Conservation (phyloP, 2,329 filamentous ascomycete genomes). For the Aspergillus ustus region DNA sequence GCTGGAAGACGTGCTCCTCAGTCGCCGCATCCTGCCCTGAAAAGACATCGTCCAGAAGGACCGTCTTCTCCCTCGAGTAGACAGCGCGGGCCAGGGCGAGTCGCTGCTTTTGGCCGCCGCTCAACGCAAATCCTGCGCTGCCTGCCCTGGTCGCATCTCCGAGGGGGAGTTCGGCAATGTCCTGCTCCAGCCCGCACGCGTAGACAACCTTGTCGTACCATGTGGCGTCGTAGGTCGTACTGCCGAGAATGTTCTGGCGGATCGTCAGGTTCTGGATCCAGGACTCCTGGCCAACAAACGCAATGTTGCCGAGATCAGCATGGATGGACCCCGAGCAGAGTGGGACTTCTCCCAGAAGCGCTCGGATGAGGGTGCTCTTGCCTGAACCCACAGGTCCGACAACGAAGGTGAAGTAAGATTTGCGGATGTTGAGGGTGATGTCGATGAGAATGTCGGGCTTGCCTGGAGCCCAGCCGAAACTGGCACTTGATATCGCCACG, state of each 20-base stretch:
- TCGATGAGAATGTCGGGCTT: conserved; percentile 30
- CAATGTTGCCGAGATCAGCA: background rate
- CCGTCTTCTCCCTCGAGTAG: background rate
- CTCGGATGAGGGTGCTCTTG: conserved; percentile 22
- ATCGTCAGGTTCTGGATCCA: conserved; percentile 24
- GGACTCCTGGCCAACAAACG: conserved; percentile 22
- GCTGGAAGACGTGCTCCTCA: background rate
- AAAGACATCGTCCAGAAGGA: conserved; percentile 1
- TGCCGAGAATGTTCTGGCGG: conserved; percentile 29
- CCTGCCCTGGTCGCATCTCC: conserved; percentile 31
- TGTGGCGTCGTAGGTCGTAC: conserved; percentile 17
- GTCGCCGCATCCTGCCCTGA: background rate
- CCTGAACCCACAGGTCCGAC: conserved; percentile 34
- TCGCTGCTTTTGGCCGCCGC: conserved; percentile 35
- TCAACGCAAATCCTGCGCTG: conserved; percentile 28
- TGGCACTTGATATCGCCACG: background rate
- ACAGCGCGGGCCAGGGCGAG: background rate
- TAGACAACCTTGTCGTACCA: conserved; percentile 35
- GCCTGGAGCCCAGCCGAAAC: conserved; percentile 4
- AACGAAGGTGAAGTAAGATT: conserved; percentile 26
- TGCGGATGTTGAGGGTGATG: conserved; percentile 23
- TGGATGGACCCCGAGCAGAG: conserved; percentile 12
- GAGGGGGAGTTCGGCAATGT: conserved; percentile 25
- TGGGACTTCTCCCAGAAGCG: conserved; percentile 24
- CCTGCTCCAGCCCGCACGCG: conserved; percentile 30